phyloP scores from a whole-genome alignment of 306 rosid species.

The Hippophae gyantsensis region DNA sequence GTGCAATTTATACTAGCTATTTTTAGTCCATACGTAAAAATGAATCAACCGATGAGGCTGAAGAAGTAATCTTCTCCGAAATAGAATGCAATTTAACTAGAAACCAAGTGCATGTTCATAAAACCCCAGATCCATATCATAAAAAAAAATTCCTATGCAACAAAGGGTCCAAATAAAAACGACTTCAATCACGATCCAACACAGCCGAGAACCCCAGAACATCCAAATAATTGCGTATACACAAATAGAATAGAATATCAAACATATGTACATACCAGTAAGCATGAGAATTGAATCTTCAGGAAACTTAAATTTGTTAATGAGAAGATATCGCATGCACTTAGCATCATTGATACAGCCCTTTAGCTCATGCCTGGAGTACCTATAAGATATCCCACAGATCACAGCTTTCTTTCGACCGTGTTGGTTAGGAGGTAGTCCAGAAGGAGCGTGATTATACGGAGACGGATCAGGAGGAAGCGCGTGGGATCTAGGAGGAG shows the following conservation, averaged over 20 bases:
- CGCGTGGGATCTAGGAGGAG: slow-evolving; percentile 10
- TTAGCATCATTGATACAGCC: slow-evolving; percentile 93
- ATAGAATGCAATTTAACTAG: background rate
- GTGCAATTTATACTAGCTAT: no score
- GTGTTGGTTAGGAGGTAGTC: slow-evolving; percentile 51
- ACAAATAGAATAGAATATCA: background rate
- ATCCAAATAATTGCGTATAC: background rate
- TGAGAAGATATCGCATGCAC: slow-evolving; percentile 72
- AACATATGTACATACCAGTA: slow-evolving; percentile 40
- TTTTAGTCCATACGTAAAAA: background rate
- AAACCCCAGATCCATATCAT: background rate
- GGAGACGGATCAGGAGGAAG: slow-evolving; percentile 37
- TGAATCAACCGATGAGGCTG: background rate
- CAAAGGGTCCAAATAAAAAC: no score
- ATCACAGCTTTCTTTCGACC: slow-evolving; percentile 92
- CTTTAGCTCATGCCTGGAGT: slow-evolving; percentile 79
- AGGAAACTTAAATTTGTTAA: slow-evolving; percentile 71
- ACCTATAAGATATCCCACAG: slow-evolving; percentile 68
- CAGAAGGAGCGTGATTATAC: slow-evolving; percentile 52
- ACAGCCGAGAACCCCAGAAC: background rate
- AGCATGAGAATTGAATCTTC: slow-evolving; percentile 83
- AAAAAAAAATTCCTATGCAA: background rate
- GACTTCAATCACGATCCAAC: background rate
- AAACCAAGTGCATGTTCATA: background rate
- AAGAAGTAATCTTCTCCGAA: background rate